Conservation (phyloP, 257 asterid genomes). For the Capsicum pubescens region DNA sequence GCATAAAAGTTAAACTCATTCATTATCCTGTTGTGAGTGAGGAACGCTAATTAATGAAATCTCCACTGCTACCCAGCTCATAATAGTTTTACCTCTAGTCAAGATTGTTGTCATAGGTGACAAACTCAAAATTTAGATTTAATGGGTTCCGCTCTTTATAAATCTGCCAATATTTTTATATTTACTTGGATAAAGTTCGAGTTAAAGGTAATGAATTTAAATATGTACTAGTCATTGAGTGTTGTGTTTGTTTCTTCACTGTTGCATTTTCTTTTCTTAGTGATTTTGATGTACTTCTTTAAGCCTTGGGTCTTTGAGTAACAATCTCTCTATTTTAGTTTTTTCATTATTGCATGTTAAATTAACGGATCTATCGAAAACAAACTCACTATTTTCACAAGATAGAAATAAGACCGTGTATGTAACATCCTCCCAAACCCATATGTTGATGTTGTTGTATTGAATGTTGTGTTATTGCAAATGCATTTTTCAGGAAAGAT, state of each 20-base stretch:
- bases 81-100: background rate
- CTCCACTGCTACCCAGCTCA: background rate
- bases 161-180: background rate
- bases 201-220: background rate
- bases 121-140: background rate
- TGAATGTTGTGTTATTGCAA: background rate
- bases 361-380: no score
- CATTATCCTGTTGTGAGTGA: background rate
- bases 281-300: background rate
- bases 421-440: background rate
- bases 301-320: accelerated
- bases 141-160: background rate
- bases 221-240: background rate
- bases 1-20: background rate
- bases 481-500: constrained; percentile 64
- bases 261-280: background rate
- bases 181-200: background rate
- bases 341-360: background rate
- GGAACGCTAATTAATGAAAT: background rate
- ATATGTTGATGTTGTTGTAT: background rate
- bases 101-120: background rate
- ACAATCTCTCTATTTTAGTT: background rate
- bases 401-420: background rate
- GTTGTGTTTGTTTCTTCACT: background rate
- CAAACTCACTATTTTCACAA: no score